These are phyloP conservation scores for Beauveria sp. DNA, from an alignment of 2,329 filamentous ascomycete genomes.

Conservation along the genomic window DNA sequence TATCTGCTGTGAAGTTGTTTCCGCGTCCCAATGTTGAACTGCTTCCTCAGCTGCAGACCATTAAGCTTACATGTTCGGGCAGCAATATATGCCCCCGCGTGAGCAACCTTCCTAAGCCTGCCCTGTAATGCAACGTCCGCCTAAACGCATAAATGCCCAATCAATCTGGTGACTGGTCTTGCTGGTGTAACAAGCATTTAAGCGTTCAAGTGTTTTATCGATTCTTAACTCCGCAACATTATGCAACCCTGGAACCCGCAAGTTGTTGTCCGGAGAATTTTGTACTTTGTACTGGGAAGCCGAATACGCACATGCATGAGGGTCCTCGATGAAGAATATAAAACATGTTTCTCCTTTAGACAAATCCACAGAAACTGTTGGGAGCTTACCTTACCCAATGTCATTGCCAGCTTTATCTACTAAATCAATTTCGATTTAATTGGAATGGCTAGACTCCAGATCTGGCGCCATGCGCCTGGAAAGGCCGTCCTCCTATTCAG, in stretches of 20 bases:
- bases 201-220: not conserved
- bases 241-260: not conserved
- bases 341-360: not conserved
- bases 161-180: not conserved
- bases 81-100: not conserved
- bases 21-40: no score
- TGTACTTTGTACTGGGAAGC: no score
- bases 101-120: not conserved
- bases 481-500: constrained; percentile 17
- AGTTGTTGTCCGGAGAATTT: not conserved
- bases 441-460: constrained; percentile 13
- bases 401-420: no score
- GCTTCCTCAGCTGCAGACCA: not conserved
- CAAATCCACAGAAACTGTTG: no score
- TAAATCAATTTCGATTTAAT: no score
- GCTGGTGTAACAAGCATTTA: not conserved
- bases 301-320: not conserved
- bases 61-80: not conserved
- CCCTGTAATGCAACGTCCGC: not conserved
- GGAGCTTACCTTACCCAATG: no score
- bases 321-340: not conserved
- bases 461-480: constrained; percentile 19
- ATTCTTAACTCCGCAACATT: not conserved
- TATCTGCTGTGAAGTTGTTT: not conserved
- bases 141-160: no score